Evolutionary conservation across 805 yeast genomes (phyloP).

Genomic region (Jamesozyma lodderae): DNA sequence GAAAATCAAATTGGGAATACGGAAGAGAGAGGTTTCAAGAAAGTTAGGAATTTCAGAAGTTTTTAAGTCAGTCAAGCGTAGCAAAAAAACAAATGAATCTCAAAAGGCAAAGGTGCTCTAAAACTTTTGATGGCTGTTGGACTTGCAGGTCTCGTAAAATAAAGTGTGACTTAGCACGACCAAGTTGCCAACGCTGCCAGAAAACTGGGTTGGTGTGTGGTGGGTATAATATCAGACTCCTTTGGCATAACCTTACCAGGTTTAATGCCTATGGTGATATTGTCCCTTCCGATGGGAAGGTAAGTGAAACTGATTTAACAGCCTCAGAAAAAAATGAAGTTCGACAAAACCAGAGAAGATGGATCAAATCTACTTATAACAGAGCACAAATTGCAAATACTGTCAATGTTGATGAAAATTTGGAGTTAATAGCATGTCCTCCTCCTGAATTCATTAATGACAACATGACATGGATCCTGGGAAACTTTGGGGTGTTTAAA

Average conservation of each 20-base stretch:
- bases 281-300: conserved; percentile 3
- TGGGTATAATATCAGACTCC: conserved; percentile 72
- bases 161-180: conserved; percentile 66
- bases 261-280: conserved; percentile 39
- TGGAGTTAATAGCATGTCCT: conserved; percentile 39
- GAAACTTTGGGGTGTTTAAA: conserved; percentile 77
- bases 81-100: too few species aligned
- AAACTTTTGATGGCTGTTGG: conserved; percentile 82
- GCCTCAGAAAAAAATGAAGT: conserved; percentile 21
- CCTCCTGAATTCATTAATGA: conserved; percentile 34
- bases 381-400: conserved; percentile 68
- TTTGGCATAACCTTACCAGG: conserved; percentile 57
- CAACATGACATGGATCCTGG: conserved; percentile 45
- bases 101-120: conserved; percentile 35
- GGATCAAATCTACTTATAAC: conserved; percentile 66
- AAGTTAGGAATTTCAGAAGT: too few species aligned
- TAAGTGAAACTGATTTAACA: neutral
- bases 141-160: conserved; percentile 77
- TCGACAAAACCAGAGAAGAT: conserved; percentile 58
- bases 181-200: conserved; percentile 62
- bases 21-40: too few species aligned
- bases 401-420: conserved; percentile 71
- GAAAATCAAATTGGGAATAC: too few species aligned
- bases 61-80: too few species aligned
- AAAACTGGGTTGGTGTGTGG: conserved; percentile 63